Conservation (phyloP, 2,329 filamentous ascomycete genomes). For the Fusarium anguioides region DNA sequence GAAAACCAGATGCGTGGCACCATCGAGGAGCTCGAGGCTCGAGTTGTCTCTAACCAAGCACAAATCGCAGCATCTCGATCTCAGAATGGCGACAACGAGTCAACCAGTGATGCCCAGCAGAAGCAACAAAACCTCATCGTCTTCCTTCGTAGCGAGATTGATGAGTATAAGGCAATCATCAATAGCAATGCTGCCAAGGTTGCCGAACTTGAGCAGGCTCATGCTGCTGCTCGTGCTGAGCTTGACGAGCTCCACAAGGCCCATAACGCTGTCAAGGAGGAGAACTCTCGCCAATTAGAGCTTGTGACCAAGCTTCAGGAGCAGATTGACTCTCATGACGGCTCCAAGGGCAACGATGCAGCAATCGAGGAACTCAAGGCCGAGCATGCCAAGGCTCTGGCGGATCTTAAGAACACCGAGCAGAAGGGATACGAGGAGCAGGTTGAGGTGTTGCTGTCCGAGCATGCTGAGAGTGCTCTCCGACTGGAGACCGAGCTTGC, state of each 20-base stretch:
- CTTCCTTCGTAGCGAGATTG: conserved; percentile 77
- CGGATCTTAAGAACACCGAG: conserved; percentile 60
- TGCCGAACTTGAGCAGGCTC: conserved; percentile 77
- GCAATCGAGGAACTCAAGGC: conserved; percentile 61
- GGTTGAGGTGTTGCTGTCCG: conserved; percentile 67
- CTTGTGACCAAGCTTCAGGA: conserved; percentile 66
- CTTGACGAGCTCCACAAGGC: conserved; percentile 73
- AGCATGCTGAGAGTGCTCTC: conserved; percentile 67
- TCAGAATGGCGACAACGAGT: conserved; percentile 53
- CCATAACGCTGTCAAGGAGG: conserved; percentile 62
- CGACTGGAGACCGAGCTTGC: conserved; percentile 71
- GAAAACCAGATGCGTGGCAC: conserved; percentile 79
- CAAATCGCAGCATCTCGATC: conserved; percentile 59
- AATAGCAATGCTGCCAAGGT: conserved; percentile 75
- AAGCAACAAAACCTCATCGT: conserved; percentile 70
- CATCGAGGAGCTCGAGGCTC: conserved; percentile 76
- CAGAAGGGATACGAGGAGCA: conserved; percentile 68
- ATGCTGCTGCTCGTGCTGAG: conserved; percentile 72
- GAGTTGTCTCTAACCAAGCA: conserved; percentile 65
- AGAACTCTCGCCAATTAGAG: conserved; percentile 58
- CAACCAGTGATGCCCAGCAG: conserved; percentile 58
- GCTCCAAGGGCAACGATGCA: conserved; percentile 66
- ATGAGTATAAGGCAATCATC: conserved; percentile 82
- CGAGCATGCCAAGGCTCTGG: conserved; percentile 62
- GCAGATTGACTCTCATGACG: conserved; percentile 69